phyloP scores from a whole-genome alignment of 257 asterid species.

The Coffea eugenioides region DNA sequence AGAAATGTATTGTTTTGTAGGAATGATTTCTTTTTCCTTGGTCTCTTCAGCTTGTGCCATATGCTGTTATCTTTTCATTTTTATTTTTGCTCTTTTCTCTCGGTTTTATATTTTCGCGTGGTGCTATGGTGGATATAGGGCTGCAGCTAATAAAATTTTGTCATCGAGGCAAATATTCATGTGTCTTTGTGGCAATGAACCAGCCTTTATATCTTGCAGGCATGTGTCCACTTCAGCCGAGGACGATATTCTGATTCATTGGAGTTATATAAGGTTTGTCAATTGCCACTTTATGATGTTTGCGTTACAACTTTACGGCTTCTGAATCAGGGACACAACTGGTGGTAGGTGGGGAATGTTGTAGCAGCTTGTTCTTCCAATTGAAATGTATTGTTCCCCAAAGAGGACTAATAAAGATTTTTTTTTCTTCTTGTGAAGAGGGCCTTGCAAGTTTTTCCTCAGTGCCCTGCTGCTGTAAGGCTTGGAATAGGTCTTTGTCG shows the following conservation, averaged over 20 bases:
- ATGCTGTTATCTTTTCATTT: not conserved
- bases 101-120: not conserved
- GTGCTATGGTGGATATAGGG: not conserved
- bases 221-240: conserved; percentile 90
- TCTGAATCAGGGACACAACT: conserved; percentile 1
- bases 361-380: not conserved
- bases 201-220: conserved; percentile 50
- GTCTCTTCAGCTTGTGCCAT: not conserved
- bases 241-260: conserved; percentile 84
- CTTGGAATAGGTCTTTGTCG: conserved; percentile 96
- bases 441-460: conserved; percentile 86
- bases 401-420: not conserved
- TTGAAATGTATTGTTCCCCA: not conserved
- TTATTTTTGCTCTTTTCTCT: not conserved
- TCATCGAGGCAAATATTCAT: not conserved
- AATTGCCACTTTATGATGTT: conserved; percentile 17
- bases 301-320: conserved; percentile 4
- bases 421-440: conserved; percentile 41
- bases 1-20: not conserved
- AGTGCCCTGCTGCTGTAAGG: conserved; percentile 80
- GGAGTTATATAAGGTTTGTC: conserved; percentile 82
- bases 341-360: conserved; percentile 4
- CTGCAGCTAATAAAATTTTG: not conserved
- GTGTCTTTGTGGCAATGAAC: conserved; percentile 21
- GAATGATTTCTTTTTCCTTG: not conserved